A percentile compares a stretch with the other conserved stretches of the same genome.
Evolutionary conservation across 2,329 filamentous ascomycete genomes (phyloP).

Genomic region (Neopestalotiopsis rosae): DNA sequence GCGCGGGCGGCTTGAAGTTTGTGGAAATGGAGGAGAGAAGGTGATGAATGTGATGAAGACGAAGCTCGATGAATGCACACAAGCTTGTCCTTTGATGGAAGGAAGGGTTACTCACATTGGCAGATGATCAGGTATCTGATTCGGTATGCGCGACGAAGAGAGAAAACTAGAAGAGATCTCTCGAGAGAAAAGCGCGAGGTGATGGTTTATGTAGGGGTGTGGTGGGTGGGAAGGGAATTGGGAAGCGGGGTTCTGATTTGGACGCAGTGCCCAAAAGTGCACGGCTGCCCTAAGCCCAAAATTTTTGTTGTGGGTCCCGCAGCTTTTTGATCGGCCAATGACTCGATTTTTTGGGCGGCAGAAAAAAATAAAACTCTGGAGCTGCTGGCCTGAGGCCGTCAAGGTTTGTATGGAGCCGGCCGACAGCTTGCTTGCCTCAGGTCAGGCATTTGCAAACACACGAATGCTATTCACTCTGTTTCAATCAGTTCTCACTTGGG

Average conservation of each 20-base stretch:
- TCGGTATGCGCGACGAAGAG: slow-evolving; percentile 14
- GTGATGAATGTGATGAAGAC: not conserved
- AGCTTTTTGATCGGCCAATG: slow-evolving; percentile 1
- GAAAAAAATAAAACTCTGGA: not conserved
- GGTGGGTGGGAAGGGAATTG: not conserved
- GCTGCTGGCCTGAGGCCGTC: slow-evolving; percentile 1
- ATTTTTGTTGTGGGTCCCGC: slow-evolving; percentile 15
- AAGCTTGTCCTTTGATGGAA: not conserved
- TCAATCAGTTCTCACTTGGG: not conserved
- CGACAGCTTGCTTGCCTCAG: not conserved
- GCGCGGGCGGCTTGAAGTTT: not conserved
- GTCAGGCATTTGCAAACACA: not conserved
- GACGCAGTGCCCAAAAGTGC: slow-evolving; percentile 1
- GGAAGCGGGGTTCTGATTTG: slow-evolving; percentile 13
- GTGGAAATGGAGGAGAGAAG: not conserved
- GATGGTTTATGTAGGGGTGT: slow-evolving; percentile 13
- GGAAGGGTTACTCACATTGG: slow-evolving; percentile 9
- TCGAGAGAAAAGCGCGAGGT: slow-evolving; percentile 12
- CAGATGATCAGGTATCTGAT: slow-evolving; percentile 14
- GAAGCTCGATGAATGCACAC: not conserved
- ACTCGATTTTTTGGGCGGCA: slow-evolving; percentile 6
- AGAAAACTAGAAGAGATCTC: slow-evolving; percentile 8
- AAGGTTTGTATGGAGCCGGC: slow-evolving; percentile 5
- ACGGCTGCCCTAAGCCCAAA: slow-evolving; percentile 15
- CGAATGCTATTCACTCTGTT: not conserved